Conservation (phyloP, 768 basidiomycete species). For the Termitomyces sp. region DNA sequence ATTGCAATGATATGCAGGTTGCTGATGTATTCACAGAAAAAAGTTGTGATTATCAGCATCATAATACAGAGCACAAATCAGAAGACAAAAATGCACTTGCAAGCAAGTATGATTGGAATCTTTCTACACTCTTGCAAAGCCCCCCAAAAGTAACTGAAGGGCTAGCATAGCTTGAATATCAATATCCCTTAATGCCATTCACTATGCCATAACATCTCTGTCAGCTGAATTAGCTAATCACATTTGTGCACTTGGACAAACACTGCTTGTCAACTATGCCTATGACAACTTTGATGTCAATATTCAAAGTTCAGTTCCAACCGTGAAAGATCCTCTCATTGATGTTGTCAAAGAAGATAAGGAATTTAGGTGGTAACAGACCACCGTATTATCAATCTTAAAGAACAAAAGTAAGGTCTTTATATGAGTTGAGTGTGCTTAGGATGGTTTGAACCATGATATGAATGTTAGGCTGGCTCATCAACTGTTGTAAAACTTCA, state of each 20-base stretch:
- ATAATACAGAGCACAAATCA: background rate
- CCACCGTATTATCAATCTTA: too few species aligned
- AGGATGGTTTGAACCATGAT: too few species aligned
- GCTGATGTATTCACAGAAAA: background rate
- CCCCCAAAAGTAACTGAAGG: conserved; percentile 1
- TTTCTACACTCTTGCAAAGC: conserved; percentile 1
- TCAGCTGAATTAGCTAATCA: background rate
- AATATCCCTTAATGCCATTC: background rate
- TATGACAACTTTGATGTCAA: conserved; percentile 25
- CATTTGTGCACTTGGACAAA: conserved; percentile 6
- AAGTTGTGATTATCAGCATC: background rate
- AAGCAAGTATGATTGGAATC: conserved; percentile 1
- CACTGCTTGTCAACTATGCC: conserved; percentile 9
- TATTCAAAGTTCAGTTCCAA: conserved; percentile 15
- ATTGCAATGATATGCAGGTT: background rate
- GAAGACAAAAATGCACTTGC: conserved; percentile 1
- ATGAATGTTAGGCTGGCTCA: too few species aligned
- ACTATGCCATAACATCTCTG: conserved; percentile 2
- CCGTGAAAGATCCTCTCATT: conserved; percentile 16
- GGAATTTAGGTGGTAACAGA: too few species aligned
- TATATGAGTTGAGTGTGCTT: too few species aligned
- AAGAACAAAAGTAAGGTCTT: too few species aligned
- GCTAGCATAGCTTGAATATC: background rate
- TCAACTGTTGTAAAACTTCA: too few species aligned
- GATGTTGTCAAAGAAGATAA: too few species aligned